phyloP scores from a whole-genome alignment of 345 rosid genomes.

The Anacardium occidentale region DNA sequence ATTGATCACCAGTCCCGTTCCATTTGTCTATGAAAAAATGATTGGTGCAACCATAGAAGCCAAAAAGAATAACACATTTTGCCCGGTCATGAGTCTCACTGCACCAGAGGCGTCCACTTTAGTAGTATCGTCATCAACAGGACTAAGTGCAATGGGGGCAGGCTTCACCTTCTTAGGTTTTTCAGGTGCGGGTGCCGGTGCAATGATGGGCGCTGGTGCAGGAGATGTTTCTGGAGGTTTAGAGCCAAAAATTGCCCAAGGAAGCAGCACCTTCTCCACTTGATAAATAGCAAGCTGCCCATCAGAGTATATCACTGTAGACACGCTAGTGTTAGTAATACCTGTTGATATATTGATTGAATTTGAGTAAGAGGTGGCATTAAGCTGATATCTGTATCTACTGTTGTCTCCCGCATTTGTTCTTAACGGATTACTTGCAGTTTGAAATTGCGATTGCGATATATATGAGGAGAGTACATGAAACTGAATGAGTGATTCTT shows the following conservation, averaged over 20 bases:
- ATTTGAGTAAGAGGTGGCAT: slow-evolving; percentile 24
- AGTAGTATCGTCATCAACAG: not conserved
- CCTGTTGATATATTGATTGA: slow-evolving; percentile 43
- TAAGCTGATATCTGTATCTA: slow-evolving; percentile 26
- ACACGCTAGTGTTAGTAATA: slow-evolving; percentile 32
- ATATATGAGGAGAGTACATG: slow-evolving; percentile 33
- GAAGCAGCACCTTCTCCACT: slow-evolving; percentile 48
- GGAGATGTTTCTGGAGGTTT: slow-evolving; percentile 46
- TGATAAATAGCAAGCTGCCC: slow-evolving; percentile 39
- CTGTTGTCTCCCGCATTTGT: slow-evolving; percentile 39
- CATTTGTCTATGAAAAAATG: not conserved
- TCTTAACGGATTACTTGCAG: slow-evolving; percentile 38
- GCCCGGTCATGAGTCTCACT: not conserved
- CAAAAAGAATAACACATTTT: slow-evolving; percentile 3
- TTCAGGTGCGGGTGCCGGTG: slow-evolving; percentile 31
- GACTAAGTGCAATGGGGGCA: slow-evolving; percentile 11
- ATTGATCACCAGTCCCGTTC: not conserved
- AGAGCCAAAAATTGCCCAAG: slow-evolving; percentile 35
- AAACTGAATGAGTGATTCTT: slow-evolving; percentile 33
- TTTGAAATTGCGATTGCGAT: slow-evolving; percentile 34
- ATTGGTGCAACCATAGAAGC: slow-evolving; percentile 2
- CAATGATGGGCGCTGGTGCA: slow-evolving; percentile 16
- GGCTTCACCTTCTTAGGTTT: slow-evolving; percentile 29
- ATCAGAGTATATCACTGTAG: slow-evolving; percentile 32
- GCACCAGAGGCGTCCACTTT: slow-evolving; percentile 1